phyloP scores from a whole-genome alignment of 352 stramenopile species.

The Globisporangium emineosum region DNA sequence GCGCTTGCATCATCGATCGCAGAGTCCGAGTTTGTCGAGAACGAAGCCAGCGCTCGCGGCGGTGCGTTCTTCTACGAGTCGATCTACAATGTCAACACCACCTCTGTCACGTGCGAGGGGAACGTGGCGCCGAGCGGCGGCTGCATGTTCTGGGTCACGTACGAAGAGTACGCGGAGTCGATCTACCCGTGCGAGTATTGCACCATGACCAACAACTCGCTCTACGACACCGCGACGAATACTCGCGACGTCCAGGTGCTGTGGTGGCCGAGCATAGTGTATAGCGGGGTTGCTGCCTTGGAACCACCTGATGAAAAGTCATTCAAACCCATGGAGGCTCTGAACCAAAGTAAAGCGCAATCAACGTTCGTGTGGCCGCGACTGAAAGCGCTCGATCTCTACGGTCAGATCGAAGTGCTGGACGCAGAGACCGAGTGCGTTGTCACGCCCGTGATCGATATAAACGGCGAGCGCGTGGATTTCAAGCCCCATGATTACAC shows the following conservation, averaged over 20 bases:
- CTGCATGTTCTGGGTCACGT: conserved; percentile 63
- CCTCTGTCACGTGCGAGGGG: conserved; percentile 23
- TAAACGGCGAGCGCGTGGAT: conserved; percentile 12
- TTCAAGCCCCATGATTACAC: conserved; percentile 34
- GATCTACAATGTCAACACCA: conserved; percentile 21
- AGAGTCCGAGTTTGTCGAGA: conserved; percentile 26
- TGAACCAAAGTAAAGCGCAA: conserved; percentile 28
- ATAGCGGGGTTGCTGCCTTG: conserved; percentile 34
- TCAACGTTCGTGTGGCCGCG: conserved; percentile 42
- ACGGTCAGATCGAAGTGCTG: conserved; percentile 59
- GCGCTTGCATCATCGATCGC: conserved; percentile 17
- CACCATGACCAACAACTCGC: conserved; percentile 34
- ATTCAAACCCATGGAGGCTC: conserved; percentile 26
- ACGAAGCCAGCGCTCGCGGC: conserved; percentile 34
- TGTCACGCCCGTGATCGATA: conserved; percentile 9
- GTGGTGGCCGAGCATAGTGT: conserved; percentile 57
- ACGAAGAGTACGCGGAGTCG: conserved; percentile 13
- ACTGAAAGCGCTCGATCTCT: conserved; percentile 54
- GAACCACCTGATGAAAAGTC: conserved; percentile 51
- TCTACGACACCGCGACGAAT: conserved; percentile 64
- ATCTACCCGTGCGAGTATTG: conserved; percentile 38
- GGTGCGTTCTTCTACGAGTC: conserved; percentile 50
- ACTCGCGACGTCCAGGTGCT: conserved; percentile 44
- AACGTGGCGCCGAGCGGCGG: conserved; percentile 54
- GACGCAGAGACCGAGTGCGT: conserved; percentile 45